These are phyloP conservation scores for Arabidopsis arenosa DNA, from an alignment of 345 rosid genomes.

Conservation along the genomic window DNA sequence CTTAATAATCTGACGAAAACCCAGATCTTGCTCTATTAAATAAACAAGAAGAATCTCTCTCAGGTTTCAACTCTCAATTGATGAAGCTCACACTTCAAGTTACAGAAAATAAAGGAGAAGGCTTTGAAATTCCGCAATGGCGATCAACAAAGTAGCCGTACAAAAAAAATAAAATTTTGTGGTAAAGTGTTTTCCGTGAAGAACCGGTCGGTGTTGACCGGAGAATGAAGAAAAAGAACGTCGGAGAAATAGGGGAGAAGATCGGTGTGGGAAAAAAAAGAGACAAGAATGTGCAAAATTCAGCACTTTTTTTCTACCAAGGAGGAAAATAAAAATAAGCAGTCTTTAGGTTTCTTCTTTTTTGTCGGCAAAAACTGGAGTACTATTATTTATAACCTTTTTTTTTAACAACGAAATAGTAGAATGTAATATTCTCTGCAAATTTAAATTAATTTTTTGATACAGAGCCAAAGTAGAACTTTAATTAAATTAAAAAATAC, in stretches of 20 bases:
- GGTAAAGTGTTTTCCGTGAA: slow-evolving; percentile 1
- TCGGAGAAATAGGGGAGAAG: slow-evolving; percentile 32
- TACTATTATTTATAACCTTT: no score
- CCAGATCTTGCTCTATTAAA: slow-evolving; percentile 33
- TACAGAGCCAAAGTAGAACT: slow-evolving; percentile 14
- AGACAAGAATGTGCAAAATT: slow-evolving; percentile 16
- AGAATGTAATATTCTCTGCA: background rate
- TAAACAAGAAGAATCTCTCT: slow-evolving; percentile 17
- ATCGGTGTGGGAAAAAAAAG: slow-evolving; percentile 12
- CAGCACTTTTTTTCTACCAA: slow-evolving; percentile 18
- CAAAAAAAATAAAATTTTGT: background rate
- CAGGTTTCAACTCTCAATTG: slow-evolving; percentile 31
- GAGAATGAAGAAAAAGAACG: slow-evolving; percentile 30
- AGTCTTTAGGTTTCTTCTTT: slow-evolving; percentile 22
- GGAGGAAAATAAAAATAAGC: background rate
- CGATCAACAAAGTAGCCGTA: slow-evolving; percentile 21
- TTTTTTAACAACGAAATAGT: no score
- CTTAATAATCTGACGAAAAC: slow-evolving; percentile 20
- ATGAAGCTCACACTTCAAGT: slow-evolving; percentile 31
- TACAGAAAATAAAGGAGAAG: slow-evolving; percentile 13
- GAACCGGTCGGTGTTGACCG: slow-evolving; percentile 18
- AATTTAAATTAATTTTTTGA: background rate
- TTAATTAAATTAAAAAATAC: background rate
- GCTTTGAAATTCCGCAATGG: slow-evolving; percentile 41
- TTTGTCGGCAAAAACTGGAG: slow-evolving; percentile 39